These are phyloP conservation scores for Lagenidium sp. DNA, from an alignment of 352 stramenopile genomes.

Conservation along the genomic window DNA sequence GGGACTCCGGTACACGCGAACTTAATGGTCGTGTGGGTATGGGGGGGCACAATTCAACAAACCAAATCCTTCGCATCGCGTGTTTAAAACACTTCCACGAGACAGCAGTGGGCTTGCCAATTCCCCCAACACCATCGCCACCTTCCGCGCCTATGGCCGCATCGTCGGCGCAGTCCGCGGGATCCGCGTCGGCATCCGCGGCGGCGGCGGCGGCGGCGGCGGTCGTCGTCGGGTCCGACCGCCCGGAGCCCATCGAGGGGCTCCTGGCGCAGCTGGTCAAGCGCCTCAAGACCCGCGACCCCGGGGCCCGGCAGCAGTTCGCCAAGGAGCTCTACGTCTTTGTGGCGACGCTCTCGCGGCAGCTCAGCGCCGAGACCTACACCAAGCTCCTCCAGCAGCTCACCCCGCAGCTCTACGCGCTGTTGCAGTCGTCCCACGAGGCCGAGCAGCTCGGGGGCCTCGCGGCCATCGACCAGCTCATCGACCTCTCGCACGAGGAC, in stretches of 20 bases:
- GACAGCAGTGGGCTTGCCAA: no score
- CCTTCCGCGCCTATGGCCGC: no score
- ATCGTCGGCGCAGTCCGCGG: no score
- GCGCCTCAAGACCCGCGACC: conserved; percentile 37
- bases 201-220: no score
- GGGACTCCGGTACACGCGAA: no score
- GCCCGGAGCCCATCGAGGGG: conserved; percentile 62
- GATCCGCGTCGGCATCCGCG: no score
- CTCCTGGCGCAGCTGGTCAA: conserved; percentile 54
- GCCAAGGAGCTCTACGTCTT: conserved; percentile 51
- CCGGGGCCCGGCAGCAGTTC: conserved; percentile 19
- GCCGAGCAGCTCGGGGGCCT: conserved; percentile 66
- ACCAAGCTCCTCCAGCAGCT: conserved; percentile 63
- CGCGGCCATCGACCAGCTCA: conserved; percentile 66
- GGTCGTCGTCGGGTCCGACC: no score
- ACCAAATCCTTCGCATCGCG: no score
- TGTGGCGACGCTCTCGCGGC: conserved; percentile 52
- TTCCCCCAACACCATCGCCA: no score
- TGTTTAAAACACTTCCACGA: no score
- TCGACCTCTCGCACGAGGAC: conserved; percentile 77
- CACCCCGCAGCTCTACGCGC: conserved; percentile 63
- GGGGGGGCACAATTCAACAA: no score
- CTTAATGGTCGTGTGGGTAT: no score
- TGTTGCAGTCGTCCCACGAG: conserved; percentile 56
- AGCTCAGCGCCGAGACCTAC: conserved; percentile 75